A percentile compares a stretch with the other conserved stretches of the same genome.
Conservation (phyloP, 2,329 filamentous ascomycete species). For the Aquanectria penicillioides region DNA sequence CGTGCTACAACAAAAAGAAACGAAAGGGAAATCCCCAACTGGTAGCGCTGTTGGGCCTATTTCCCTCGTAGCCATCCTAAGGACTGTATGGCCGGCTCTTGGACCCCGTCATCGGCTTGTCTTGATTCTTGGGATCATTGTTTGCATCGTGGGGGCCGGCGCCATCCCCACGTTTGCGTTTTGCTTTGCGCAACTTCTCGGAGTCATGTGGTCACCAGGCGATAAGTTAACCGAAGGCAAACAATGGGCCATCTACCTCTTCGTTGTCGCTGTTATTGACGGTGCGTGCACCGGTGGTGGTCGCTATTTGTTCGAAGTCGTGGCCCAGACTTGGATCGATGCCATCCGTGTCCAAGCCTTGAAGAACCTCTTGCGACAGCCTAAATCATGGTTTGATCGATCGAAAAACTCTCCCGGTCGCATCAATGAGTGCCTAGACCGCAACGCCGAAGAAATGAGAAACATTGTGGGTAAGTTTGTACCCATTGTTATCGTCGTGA, state of each 20-base stretch:
- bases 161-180: constrained; percentile 80
- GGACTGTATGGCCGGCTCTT: constrained; percentile 77
- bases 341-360: constrained; percentile 74
- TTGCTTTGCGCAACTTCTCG: constrained; percentile 77
- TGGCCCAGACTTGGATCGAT: constrained; percentile 82
- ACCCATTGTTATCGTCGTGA: constrained; percentile 73
- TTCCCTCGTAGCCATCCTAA: constrained; percentile 41
- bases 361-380: constrained; percentile 76
- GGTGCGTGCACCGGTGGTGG: constrained; percentile 71
- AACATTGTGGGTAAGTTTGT: constrained; percentile 83
- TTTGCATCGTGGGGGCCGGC: constrained; percentile 71
- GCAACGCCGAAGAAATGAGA: constrained; percentile 87
- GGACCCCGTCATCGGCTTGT: constrained; percentile 59
- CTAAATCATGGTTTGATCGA: constrained; percentile 80
- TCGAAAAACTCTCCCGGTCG: constrained; percentile 70
- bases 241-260: constrained; percentile 75
- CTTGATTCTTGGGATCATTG: constrained; percentile 69
- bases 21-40: neutral
- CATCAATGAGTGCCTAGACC: constrained; percentile 78
- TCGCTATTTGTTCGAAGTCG: constrained; percentile 77
- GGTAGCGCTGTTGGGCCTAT: constrained; percentile 17
- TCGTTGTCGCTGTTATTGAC: constrained; percentile 74
- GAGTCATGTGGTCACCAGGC: constrained; percentile 70
- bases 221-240: constrained; percentile 61
- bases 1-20: neutral